Percentiles rank a stretch among this genome's conserved stretches.
Conservation (phyloP, 768 basidiomycete species). For the Lentinula edodes region DNA sequence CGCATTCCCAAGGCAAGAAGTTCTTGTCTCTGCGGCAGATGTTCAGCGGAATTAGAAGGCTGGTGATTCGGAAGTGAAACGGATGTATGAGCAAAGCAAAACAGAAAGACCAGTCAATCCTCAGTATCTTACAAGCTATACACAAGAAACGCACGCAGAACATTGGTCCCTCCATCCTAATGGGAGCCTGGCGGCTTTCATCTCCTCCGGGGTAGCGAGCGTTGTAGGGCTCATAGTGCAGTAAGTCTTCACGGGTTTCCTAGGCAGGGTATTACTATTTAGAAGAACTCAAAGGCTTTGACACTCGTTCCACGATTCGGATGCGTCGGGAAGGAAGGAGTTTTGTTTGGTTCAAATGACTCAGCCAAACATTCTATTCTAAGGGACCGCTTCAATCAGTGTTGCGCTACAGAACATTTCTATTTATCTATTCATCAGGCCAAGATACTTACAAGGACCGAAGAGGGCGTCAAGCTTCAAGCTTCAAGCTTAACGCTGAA, state of each 20-base stretch:
- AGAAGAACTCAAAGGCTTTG: not conserved
- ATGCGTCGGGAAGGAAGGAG: not conserved
- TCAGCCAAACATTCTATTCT: not conserved
- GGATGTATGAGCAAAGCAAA: constrained; percentile 1
- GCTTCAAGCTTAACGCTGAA: no score
- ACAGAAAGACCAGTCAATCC: not conserved
- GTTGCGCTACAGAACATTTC: no score
- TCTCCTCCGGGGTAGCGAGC: constrained; percentile 78
- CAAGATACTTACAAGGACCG: no score
- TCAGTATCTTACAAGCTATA: not conserved
- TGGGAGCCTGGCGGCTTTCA: constrained; percentile 72
- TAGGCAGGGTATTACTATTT: not conserved
- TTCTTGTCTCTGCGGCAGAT: constrained; percentile 71
- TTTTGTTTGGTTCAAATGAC: not conserved
- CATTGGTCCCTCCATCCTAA: constrained; percentile 86
- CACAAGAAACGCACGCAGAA: constrained; percentile 64
- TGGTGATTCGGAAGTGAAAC: constrained; percentile 22
- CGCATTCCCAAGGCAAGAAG: constrained; percentile 92
- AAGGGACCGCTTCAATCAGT: no score
- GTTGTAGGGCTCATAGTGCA: constrained; percentile 60
- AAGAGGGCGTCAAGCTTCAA: no score
- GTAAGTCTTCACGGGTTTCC: not conserved
- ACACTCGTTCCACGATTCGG: not conserved
- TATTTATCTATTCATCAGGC: no score
- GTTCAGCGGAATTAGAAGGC: constrained; percentile 84